Percentiles rank a stretch among this genome's conserved stretches.
Evolutionary conservation across 2,329 filamentous ascomycete species (phyloP).

Genomic region (Nigrospora oryzae): DNA sequence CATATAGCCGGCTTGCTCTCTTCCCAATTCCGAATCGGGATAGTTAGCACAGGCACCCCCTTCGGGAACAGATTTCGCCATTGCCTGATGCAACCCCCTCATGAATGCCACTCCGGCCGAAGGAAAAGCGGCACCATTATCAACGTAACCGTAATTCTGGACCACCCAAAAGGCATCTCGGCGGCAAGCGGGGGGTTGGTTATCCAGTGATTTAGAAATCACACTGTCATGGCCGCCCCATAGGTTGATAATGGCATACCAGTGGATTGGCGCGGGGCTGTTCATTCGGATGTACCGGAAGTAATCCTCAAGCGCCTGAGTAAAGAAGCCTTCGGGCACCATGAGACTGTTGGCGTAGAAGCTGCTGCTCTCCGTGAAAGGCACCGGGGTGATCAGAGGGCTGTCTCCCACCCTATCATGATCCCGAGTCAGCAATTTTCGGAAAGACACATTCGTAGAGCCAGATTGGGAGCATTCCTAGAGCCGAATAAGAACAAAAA

Average conservation of each 20-base stretch:
- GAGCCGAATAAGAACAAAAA: too few relatives aligned
- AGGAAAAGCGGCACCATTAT: slow-evolving; percentile 8
- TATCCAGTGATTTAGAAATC: slow-evolving; percentile 13
- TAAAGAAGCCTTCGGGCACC: too few relatives aligned
- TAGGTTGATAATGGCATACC: slow-evolving; percentile 22
- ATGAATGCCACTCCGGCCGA: slow-evolving; percentile 12
- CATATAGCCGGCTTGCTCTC: slow-evolving; percentile 10
- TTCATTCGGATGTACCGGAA: too few relatives aligned
- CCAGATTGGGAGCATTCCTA: too few relatives aligned
- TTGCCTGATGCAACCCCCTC: slow-evolving; percentile 10
- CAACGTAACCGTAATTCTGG: slow-evolving; percentile 18
- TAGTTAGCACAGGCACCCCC: slow-evolving; percentile 17
- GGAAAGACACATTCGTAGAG: too few relatives aligned
- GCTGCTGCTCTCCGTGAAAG: too few relatives aligned
- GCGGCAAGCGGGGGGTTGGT: not conserved
- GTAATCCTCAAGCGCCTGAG: too few relatives aligned
- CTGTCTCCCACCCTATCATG: too few relatives aligned
- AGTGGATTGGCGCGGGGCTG: slow-evolving; percentile 3
- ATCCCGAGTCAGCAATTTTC: too few relatives aligned
- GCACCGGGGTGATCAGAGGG: too few relatives aligned
- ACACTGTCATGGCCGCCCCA: slow-evolving; percentile 24
- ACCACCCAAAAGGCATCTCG: slow-evolving; percentile 16
- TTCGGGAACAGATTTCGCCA: slow-evolving; percentile 7
- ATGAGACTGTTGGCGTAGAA: too few relatives aligned
- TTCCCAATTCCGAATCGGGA: slow-evolving; percentile 12